Percentiles rank a stretch among this genome's conserved stretches.
Evolutionary conservation across 345 rosid species (phyloP).

Genomic region (Linum tenue): DNA sequence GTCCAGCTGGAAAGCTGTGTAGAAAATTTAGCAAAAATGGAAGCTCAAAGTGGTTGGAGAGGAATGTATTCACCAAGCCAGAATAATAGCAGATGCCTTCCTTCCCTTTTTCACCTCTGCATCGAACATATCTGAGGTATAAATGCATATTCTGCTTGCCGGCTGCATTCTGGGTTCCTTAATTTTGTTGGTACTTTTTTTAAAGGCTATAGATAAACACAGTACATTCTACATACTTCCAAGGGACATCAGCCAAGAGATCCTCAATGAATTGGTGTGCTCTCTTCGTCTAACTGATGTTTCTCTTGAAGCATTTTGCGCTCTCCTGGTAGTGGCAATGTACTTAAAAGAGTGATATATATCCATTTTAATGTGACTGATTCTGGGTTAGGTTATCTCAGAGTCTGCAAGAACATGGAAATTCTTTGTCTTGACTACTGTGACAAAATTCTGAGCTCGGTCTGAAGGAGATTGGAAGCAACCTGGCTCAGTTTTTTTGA

Average conservation of each 20-base stretch:
- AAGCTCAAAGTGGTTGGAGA: constrained; percentile 79
- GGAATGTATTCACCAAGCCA: constrained; percentile 23
- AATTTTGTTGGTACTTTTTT: background rate
- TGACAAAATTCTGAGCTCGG: constrained; percentile 53
- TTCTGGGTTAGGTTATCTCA: constrained; percentile 48
- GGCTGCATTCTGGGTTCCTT: background rate
- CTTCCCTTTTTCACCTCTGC: constrained; percentile 72
- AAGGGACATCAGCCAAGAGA: constrained; percentile 78
- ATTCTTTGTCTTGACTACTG: constrained; percentile 56
- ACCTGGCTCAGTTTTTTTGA: constrained; percentile 9
- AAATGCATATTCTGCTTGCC: background rate
- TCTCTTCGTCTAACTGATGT: constrained; percentile 36
- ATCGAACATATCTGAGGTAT: constrained; percentile 48
- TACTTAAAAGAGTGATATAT: no score
- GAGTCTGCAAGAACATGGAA: constrained; percentile 48
- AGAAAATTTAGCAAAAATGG: constrained; percentile 53
- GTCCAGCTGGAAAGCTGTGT: constrained; percentile 29
- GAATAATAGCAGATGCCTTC: constrained; percentile 30
- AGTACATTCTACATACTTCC: constrained; percentile 56
- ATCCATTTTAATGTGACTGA: constrained; percentile 38
- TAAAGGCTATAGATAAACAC: constrained; percentile 56
- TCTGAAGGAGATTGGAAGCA: constrained; percentile 45
- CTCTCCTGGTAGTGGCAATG: constrained; percentile 50
- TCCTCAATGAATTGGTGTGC: constrained; percentile 59
- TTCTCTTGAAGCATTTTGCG: constrained; percentile 70